Base-by-base conservation (phyloP, 1,139 yeast genomes). In the Geotrichum armillariae region DNA sequence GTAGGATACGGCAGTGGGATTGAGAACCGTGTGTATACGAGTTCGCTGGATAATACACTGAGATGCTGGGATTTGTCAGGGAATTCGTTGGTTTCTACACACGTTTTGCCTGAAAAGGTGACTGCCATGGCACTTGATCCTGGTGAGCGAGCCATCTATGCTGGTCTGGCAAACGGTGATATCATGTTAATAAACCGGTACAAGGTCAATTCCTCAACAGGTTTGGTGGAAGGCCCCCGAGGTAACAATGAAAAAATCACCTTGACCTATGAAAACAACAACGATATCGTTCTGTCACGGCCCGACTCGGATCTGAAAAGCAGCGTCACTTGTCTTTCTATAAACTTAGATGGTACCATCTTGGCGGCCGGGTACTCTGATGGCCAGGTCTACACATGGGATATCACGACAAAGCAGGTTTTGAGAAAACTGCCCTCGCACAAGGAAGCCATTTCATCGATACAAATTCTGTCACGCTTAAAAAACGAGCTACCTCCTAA, bases 321-420 rank as follows among this genome's bases (percentile, higher is more conserved):
- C 2, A 57, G 66, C 2, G 78, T 85, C 4, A 77, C 87, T 0
- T 70, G 79, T 29, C 56, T 90, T 49, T 71, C 71, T 1, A 66
- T 88, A 2, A 82, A 91, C 1, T 72, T 85, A 61, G 98, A 93
- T 63, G 96, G 94, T 2, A 81, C 91, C 20, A 66, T 72, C 40
- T 62, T 93, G 8, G 71, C 86, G 1, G 80, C 91, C 8, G 98
- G 97, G 20, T 95, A 88, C 63, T 68, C 75, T 0, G 64, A 64
- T 17, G 98, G 98, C 1, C 74, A 79, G 34, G 80, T 88, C 1
- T 77, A 78, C 47, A 77, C 84, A 0, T 77, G 86, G 61, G 97
- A 91, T 65, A 74, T 85, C 7, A 79, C 81, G 5, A 84, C 96
- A 1, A 80, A 80, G 60, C 98, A 93, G 69, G 82, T 86, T 18